Evolutionary conservation across 1,284 basidiomycete species (phyloP).

Genomic region (Phylloporus gajari): DNA sequence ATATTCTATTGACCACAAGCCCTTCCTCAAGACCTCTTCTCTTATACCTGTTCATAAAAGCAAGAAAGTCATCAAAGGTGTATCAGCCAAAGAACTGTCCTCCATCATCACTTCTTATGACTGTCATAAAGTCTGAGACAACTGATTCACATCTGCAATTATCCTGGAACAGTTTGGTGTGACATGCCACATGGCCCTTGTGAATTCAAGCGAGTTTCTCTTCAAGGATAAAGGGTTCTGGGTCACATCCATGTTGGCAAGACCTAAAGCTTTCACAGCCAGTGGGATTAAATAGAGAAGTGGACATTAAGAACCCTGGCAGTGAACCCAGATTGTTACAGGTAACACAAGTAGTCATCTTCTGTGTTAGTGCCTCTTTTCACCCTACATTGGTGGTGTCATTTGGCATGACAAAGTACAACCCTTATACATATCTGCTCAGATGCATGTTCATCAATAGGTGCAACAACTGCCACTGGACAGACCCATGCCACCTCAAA

Average conservation of each 20-base stretch:
- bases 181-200: constrained; percentile 76
- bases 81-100: constrained; percentile 92
- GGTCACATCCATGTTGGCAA: constrained; percentile 80
- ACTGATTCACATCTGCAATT: constrained; percentile 76
- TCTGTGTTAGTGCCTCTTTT: constrained; percentile 82
- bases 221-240: constrained; percentile 92
- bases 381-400: constrained; percentile 67
- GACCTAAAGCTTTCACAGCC: constrained; percentile 53
- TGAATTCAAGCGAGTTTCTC: constrained; percentile 83
- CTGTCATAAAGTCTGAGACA: constrained; percentile 86
- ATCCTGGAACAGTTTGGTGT: constrained; percentile 86
- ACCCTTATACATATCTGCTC: constrained; percentile 78
- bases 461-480: constrained; percentile 66
- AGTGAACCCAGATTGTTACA: constrained; percentile 39
- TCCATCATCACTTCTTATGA: constrained; percentile 77
- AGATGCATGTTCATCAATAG: constrained; percentile 91
- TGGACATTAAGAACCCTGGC: constrained; percentile 29
- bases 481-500: too few relatives aligned
- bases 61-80: constrained; percentile 92
- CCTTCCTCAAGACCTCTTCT: constrained; percentile 81
- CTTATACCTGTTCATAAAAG: constrained; percentile 88
- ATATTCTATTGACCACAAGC: constrained; percentile 80
- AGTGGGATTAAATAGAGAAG: constrained; percentile 45
- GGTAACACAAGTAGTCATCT: constrained; percentile 66
- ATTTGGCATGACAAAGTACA: constrained; percentile 78